Evolutionary conservation across 1,139 yeast species (phyloP), one percentile per base, ranked within the genome.

Genomic region (Pichia sp.): DNA sequence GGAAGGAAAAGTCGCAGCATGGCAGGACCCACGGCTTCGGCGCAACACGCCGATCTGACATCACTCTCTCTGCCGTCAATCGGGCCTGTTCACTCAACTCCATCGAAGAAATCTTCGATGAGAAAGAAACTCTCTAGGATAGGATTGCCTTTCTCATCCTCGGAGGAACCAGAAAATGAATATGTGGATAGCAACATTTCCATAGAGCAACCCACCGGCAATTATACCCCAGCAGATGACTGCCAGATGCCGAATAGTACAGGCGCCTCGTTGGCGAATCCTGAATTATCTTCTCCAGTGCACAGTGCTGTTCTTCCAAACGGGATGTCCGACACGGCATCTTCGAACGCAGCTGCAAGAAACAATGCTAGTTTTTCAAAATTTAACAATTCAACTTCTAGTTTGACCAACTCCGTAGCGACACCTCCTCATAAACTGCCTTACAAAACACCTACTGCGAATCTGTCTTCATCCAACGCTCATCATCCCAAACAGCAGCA

Each of bases 61-160:
- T 7, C 15, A 13, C 16, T 38, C 5, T 38, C 41, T 13, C 32
- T 52, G 16, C 51, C 54, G 3, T 2, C 50, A 5, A 49, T 54
- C 8, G 45, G 13, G 1, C 49, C 51, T 2, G 50, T 44, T 2
- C 50, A 44, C n/a, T 49, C 36, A 3, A 44, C 50, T 8, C 53
- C 50, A 4, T 45, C 54, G 2, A 56, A 56, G 19, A 50, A 46
- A 11, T 15, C 47, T 2, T 16, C 10, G 10, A 52, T 52, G 44
- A 54, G 48, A 15, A 44, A 52, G 30, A 56, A 38, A 40, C 47
- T 56, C 4, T 49, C 54, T 3, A 53, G 51, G 10, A 54, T 56
- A 16, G 54, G 54, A 8, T 49, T 54, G 15, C 51, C 57, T 2
- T 51, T 47, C 29, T 19, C 52, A 1, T 47, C 53, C 8, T 26